These are phyloP conservation scores for Blastomyces percursus DNA, from an alignment of 2,329 filamentous ascomycete genomes.

Conservation along the genomic window DNA sequence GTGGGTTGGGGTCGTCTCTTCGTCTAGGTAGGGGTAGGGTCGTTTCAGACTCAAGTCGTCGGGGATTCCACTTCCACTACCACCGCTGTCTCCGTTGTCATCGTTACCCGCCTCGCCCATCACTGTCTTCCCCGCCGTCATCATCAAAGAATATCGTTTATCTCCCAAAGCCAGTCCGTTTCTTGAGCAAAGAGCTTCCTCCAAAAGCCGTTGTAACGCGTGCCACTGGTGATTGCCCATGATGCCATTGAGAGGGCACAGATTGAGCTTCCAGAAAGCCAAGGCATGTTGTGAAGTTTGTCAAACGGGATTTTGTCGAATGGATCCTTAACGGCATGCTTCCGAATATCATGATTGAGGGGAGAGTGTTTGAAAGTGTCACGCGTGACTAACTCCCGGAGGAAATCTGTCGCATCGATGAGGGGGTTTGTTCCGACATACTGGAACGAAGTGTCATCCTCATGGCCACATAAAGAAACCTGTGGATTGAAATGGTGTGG, in stretches of 20 bases:
- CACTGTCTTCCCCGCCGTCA: background rate
- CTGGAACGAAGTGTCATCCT: background rate
- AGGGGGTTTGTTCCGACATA: constrained; percentile 1
- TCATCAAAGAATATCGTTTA: background rate
- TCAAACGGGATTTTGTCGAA: constrained; percentile 5
- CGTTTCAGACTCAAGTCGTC: background rate
- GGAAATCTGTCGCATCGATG: background rate
- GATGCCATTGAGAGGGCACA: constrained; percentile 2
- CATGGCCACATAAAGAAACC: background rate
- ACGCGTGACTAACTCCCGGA: background rate
- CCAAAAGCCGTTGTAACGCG: constrained; percentile 2
- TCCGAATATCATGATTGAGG: background rate
- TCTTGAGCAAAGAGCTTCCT: constrained; percentile 1
- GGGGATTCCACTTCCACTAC: background rate
- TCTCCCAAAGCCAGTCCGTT: constrained; percentile 6
- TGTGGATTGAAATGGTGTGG: background rate
- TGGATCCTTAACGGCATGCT: background rate
- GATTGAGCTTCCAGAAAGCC: background rate
- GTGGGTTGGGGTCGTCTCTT: constrained; percentile 12
- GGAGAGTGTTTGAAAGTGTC: background rate
- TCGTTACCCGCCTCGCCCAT: background rate
- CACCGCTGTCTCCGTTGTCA: no score
- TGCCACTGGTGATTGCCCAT: background rate
- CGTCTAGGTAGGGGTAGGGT: constrained; percentile 16
- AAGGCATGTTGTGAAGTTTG: background rate